Base-by-base conservation (phyloP, 106 monocot genomes). In the Allium fistulosum region DNA sequence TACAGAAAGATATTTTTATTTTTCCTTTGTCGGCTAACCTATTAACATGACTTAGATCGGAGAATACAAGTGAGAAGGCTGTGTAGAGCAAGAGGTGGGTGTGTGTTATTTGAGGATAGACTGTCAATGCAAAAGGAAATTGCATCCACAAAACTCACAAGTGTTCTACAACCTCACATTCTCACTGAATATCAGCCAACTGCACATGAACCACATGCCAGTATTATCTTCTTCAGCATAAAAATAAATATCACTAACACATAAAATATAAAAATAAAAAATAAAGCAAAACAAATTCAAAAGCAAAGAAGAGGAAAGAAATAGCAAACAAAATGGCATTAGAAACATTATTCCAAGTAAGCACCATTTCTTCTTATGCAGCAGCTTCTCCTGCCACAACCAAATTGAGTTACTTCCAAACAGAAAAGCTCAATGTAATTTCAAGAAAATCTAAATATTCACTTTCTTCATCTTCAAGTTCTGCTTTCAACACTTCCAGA, bases 271-370 rank as follows among this genome's bases (percentile, higher is more conserved):
- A n/a, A 7, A 65, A 26, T 65, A 18, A 18, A 65, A 65, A 67
- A 4, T 8, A 67, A 51, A 67, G 28, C 52, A 53, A 51, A 49
- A 26, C 26, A 22, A 27, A 27, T 12, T 16, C 8, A 51, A 6
- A 67, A 27, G 9, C 0, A 51, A 11, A 15, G 2, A 50, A 22
- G 50, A 51, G 12, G 16, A 52, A 67, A 67, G 16, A 37, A 69
- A 5, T n/a, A 2, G 18, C 6, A 11, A 28, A 28, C 9, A 2
- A 69, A 69, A 85, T 90, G 85, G 90, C 90, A 51, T 65, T 85
- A 52, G 80, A 89, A 68, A 59, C 77, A 28, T 89, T 79, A 57
- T 82, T 85, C 72, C 80, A 77, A 48, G 51, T 85, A 62, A 78
- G 77, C 74, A 75, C 85, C 68, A 49, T 81, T 53, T 62, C 78